These are phyloP conservation scores for Hypoxylon sp. DNA, from an alignment of 2,329 filamentous ascomycete genomes.

Conservation along the genomic window DNA sequence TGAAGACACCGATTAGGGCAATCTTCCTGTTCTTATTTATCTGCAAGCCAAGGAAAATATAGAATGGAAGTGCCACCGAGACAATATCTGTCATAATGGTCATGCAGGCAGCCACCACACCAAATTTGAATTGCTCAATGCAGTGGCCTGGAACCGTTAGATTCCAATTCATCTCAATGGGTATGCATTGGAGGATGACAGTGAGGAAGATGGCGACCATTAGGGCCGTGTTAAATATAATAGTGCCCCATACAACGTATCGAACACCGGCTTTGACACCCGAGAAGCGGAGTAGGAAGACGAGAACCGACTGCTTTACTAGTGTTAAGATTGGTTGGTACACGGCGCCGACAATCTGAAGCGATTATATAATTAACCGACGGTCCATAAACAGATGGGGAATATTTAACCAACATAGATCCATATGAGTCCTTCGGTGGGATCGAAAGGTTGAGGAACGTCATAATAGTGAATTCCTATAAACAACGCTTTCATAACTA, in stretches of 20 bases:
- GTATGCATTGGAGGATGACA: slow-evolving; percentile 59
- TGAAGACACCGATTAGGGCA: slow-evolving; percentile 58
- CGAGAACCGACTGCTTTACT: slow-evolving; percentile 61
- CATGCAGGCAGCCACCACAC: slow-evolving; percentile 46
- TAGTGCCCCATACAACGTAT: slow-evolving; percentile 51
- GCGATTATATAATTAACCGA: too few species aligned
- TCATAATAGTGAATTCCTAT: slow-evolving; percentile 45
- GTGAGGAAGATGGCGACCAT: slow-evolving; percentile 58
- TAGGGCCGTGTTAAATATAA: slow-evolving; percentile 55
- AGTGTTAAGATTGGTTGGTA: slow-evolving; percentile 64
- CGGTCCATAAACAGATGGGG: too few species aligned
- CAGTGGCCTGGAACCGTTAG: slow-evolving; percentile 52
- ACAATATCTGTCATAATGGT: slow-evolving; percentile 61
- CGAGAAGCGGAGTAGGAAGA: slow-evolving; percentile 61
- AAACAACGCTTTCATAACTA: slow-evolving; percentile 40
- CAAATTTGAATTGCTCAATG: slow-evolving; percentile 47
- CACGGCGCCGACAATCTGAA: slow-evolving; percentile 54
- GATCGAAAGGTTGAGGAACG: slow-evolving; percentile 39
- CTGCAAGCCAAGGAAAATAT: slow-evolving; percentile 59
- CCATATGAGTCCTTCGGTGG: slow-evolving; percentile 50
- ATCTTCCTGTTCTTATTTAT: slow-evolving; percentile 57
- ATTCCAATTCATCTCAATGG: slow-evolving; percentile 56
- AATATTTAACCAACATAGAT: slow-evolving; percentile 50
- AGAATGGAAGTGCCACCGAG: slow-evolving; percentile 59
- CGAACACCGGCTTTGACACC: slow-evolving; percentile 55